Evolutionary conservation across 78 protist species (phyloP).

Genomic region (Emiliania huxleyi): DNA sequence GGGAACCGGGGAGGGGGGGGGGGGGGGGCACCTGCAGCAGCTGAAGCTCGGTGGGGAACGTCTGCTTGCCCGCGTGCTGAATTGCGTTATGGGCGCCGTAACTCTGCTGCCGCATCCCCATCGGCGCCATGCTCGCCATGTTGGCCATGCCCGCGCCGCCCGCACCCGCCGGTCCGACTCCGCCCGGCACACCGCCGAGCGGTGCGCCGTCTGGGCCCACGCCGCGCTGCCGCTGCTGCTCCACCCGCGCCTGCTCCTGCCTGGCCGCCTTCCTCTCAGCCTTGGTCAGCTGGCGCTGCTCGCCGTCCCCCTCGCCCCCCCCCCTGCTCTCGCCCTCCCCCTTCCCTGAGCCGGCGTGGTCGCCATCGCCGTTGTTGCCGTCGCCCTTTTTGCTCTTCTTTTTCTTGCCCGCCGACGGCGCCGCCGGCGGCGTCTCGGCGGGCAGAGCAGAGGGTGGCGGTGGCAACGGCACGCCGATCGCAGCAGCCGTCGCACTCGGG

Average conservation of each 20-base stretch:
- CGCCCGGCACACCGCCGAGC: no score
- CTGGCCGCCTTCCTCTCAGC: background rate
- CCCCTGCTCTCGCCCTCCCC: background rate
- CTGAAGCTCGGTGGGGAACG: background rate
- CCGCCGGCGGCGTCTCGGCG: background rate
- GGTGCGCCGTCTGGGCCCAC: no score
- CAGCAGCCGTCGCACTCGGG: background rate
- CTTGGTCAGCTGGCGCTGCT: background rate
- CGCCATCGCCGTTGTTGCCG: background rate
- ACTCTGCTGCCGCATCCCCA: no score
- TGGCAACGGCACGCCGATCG: background rate
- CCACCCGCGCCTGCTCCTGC: background rate
- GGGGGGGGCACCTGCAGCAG: no score
- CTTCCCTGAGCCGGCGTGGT: background rate
- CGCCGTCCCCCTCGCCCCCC: background rate
- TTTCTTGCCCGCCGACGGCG: background rate
- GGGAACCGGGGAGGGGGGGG: no score
- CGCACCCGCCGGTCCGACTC: no score
- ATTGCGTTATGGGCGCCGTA: no score
- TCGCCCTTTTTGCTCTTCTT: background rate
- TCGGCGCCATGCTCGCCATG: no score
- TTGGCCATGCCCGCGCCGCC: no score
- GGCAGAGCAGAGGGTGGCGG: background rate
- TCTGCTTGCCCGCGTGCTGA: background rate
- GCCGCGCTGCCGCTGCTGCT: no score